Evolutionary conservation across 2,329 filamentous ascomycete genomes (phyloP).

Genomic region (Cytospora piceicola): DNA sequence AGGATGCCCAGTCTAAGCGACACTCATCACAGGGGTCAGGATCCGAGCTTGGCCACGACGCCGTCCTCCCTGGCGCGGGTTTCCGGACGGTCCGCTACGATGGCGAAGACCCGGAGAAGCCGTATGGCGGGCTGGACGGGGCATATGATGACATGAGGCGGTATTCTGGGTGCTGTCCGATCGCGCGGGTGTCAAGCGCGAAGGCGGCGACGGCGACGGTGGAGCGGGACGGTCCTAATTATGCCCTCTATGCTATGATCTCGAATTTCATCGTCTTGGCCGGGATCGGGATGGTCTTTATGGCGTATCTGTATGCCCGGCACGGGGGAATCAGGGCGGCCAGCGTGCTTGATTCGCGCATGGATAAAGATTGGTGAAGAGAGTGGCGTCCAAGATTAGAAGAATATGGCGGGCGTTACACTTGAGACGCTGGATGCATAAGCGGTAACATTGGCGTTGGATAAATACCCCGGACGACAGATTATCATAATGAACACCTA

Average conservation of each 20-base stretch:
- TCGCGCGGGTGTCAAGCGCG: neutral
- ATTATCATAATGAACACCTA: neutral
- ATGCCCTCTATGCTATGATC: neutral
- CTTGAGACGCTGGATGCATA: neutral
- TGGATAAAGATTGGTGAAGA: neutral
- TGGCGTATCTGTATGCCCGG: constrained; percentile 19
- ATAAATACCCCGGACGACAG: neutral
- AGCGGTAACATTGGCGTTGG: neutral
- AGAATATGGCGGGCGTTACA: neutral
- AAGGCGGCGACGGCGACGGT: neutral
- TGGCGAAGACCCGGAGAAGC: neutral
- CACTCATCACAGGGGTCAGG: neutral
- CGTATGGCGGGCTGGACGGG: constrained; percentile 7
- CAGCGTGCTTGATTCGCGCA: neutral
- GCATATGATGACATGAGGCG: neutral
- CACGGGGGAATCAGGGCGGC: neutral
- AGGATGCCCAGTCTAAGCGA: neutral
- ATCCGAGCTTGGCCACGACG: constrained; percentile 11
- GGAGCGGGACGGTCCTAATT: neutral
- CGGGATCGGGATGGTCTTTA: constrained; percentile 2
- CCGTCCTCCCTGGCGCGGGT: constrained; percentile 20
- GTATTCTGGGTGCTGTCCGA: constrained; percentile 9
- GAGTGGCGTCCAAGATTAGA: neutral
- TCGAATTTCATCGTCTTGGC: constrained; percentile 11
- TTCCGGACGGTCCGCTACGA: constrained; percentile 25